Base-by-base conservation (phyloP, 768 basidiomycete genomes). In the Neoboletus subvelutipes region DNA sequence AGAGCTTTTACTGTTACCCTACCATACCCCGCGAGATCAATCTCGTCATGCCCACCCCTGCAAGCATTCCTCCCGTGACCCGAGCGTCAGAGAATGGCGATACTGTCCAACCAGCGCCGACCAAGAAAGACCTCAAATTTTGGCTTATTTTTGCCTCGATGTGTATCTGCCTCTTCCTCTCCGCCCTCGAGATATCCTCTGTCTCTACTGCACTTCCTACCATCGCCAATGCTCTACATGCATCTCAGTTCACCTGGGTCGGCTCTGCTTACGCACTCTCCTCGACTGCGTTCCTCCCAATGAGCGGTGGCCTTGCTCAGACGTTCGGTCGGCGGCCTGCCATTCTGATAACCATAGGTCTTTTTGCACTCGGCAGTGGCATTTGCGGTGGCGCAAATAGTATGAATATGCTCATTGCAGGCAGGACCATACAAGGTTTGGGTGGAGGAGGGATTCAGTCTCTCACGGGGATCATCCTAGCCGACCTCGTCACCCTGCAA, bases 401-500 rank as follows among this genome's bases (percentile, higher is more conserved):
- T 49, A 76, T 83, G 73, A 59, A 63, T 18, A 71, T 73, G 63
- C 62, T 80, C 9, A 80, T 82, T 42, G 76, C 67, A 0, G 80
- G 74, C 2, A 69, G 81, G 28, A 62, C 71, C 67, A 52, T 78
- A 31, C 77, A 77, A 58, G 77, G 77, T 3, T 54, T 76, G 1
- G 78, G 78, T 5, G 73, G 70, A 8, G 80, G 80, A 1, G 73
- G 71, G 1, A 74, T 79, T 17, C 59, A 72, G 22, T 65, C 75
- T 10, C 57, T 77, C 10, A 65, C 70, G 2, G 73, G 74, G 8
- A 80, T 82, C 40, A 68, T 83, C 41, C 50, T 80, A 5, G 67
- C 73, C 15, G 81, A 83, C 56, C 63, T 83, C 3, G 77, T 82
- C 13, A 72, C 79, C 4, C 69, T 83, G 9, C 43, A 65, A 13